Base-by-base conservation (phyloP, 1,284 basidiomycete species). In the Boletellus sp. region DNA sequence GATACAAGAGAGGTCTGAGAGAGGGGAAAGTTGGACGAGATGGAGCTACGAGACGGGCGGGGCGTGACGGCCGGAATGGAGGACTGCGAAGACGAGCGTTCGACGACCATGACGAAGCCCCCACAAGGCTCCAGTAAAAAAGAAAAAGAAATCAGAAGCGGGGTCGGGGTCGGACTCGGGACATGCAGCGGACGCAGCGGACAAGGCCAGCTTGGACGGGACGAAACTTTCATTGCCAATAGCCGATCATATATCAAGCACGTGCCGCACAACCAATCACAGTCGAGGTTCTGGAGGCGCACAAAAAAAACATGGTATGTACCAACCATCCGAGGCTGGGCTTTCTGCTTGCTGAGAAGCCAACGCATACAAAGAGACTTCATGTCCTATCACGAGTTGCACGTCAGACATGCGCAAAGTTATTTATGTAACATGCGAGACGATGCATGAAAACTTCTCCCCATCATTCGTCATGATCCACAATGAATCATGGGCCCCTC, bases 121-220 rank as follows among this genome's bases (percentile, higher is more conserved):
- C 51, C 46, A 35, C 24, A 39, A 55, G 32, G 49, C 41, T 11
- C 50, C 12, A 15, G 44, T n/a, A 43, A 40, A 32, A 61, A 45
- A 51, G 37, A 26, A 40, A 44, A 46, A 40, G 22, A 8, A 19
- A 18, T 36, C 35, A 36, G 45, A 47, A 32, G 32, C 24, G 26
- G 33, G 18, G 40, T 49, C 24, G 26, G 33, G 18, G 40, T 49
- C 28, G 42, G 42, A 39, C 8, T 47, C 47, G 32, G 52, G 47
- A 44, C 64, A 66, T 66, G 56, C 56, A 54, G 61, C 48, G 47
- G 46, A 50, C 62, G 56, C 55, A 54, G 61, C 48, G 47, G 46
- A 50, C 63, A 69, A 70, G 65, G 53, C 64, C 64, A 62, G 64
- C 64, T 64, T 58, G 66, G 49, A 36, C 16, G 35, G 16, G 35